These are phyloP conservation scores for Alternaria sp. DNA, from an alignment of 2,329 filamentous ascomycete species.

Conservation along the genomic window DNA sequence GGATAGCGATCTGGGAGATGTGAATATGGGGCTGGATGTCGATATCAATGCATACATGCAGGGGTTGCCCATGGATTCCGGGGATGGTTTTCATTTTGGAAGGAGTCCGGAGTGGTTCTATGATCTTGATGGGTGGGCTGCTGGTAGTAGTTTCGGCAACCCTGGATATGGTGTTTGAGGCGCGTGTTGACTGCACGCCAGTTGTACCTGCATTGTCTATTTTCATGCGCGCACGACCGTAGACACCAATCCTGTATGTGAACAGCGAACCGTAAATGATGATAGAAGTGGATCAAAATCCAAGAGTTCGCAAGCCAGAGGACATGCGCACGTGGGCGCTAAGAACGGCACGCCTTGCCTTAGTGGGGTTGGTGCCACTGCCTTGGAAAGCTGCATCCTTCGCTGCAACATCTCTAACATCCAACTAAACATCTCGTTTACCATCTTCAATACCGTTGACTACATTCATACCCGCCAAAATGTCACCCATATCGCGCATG, in stretches of 20 bases:
- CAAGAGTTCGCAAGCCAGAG: neutral
- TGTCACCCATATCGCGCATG: slow-evolving; percentile 11
- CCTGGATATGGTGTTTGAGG: neutral
- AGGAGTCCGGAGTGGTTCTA: slow-evolving; percentile 17
- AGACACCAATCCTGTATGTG: no score
- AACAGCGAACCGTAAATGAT: neutral
- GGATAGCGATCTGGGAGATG: neutral
- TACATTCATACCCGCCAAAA: neutral
- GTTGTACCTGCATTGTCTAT: neutral
- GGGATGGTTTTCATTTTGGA: slow-evolving; percentile 2
- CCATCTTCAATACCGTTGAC: neutral
- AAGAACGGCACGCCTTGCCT: neutral
- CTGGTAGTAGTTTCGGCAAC: neutral
- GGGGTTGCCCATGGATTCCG: neutral
- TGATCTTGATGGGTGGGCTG: slow-evolving; percentile 11
- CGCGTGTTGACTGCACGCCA: neutral
- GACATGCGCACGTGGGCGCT: neutral
- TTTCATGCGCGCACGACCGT: neutral
- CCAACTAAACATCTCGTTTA: neutral
- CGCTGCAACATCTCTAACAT: neutral
- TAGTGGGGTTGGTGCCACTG: neutral
- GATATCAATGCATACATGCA: slow-evolving; percentile 10
- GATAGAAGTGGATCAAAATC: no score
- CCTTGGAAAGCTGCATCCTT: neutral
- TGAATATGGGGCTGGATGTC: slow-evolving; percentile 1